Evolutionary conservation across 2,329 filamentous ascomycete genomes (phyloP).

Genomic region (Stagonosporopsis cucurbitacearum): DNA sequence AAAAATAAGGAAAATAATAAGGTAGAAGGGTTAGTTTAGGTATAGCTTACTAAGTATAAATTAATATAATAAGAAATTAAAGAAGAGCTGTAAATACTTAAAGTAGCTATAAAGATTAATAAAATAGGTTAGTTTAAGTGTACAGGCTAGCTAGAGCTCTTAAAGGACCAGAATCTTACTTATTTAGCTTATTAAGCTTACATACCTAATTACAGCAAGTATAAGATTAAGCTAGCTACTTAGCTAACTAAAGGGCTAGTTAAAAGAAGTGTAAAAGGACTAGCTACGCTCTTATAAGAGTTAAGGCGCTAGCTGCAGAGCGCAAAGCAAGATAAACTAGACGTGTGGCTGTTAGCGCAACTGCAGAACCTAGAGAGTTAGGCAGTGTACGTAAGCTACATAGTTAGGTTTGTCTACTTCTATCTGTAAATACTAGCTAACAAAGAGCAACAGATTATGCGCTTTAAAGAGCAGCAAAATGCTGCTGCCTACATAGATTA

Average conservation of each 20-base stretch:
- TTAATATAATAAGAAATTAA: background rate
- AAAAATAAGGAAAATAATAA: conserved; percentile 4
- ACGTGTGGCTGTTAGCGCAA: background rate
- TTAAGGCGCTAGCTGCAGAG: too few species aligned
- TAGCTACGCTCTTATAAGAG: conserved; percentile 1
- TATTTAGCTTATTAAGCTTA: conserved; percentile 2
- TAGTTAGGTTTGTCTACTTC: background rate
- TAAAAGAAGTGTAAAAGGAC: too few species aligned
- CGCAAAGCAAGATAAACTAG: background rate
- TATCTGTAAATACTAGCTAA: too few species aligned
- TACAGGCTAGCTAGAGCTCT: conserved; percentile 1
- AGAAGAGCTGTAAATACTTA: background rate
- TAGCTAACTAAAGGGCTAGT: too few species aligned
- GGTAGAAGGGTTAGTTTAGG: background rate
- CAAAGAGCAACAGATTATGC: background rate
- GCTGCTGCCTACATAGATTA: too few species aligned
- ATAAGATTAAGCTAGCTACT: too few species aligned
- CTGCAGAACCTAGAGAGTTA: background rate
- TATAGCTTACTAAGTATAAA: background rate
- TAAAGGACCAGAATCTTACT: background rate
- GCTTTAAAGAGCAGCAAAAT: too few species aligned
- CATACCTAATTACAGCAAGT: background rate
- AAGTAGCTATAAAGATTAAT: background rate
- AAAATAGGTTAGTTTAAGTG: conserved; percentile 2
- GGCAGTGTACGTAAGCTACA: background rate